A percentile compares a stretch with the other conserved stretches of the same genome.
These are phyloP conservation scores for Parathielavia hyrcaniae DNA, from an alignment of 495 filamentous ascomycete genomes.

Conservation along the genomic window DNA sequence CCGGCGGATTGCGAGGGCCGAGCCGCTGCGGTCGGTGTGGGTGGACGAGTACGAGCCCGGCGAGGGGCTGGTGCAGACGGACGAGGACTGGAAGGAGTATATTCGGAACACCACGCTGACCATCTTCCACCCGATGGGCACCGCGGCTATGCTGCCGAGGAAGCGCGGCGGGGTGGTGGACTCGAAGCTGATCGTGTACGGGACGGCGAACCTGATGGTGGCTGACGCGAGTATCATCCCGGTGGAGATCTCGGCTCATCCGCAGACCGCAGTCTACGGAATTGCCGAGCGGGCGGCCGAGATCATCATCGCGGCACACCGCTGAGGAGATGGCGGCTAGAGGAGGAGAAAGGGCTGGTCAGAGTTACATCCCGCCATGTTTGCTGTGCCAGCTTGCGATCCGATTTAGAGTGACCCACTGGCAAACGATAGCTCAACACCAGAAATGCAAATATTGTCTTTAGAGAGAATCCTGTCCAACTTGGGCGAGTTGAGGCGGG, in stretches of 20 bases:
- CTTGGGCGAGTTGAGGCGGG: too few relatives aligned
- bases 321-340: too few relatives aligned
- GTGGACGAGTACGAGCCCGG: slow-evolving; percentile 30
- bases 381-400: too few relatives aligned
- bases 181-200: slow-evolving; percentile 41
- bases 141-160: slow-evolving; percentile 45
- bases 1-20: slow-evolving; percentile 18
- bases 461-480: too few relatives aligned
- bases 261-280: slow-evolving; percentile 36
- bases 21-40: slow-evolving; percentile 23
- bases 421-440: too few relatives aligned
- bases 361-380: too few relatives aligned
- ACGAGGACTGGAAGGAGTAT: slow-evolving; percentile 25
- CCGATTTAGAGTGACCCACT: too few relatives aligned
- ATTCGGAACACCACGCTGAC: slow-evolving; percentile 16
- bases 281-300: slow-evolving; percentile 40
- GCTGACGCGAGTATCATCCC: slow-evolving; percentile 35
- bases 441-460: too few relatives aligned
- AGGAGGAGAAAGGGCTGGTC: too few relatives aligned
- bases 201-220: slow-evolving; percentile 31
- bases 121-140: slow-evolving; percentile 37
- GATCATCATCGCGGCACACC: slow-evolving; percentile 16
- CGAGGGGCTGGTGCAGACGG: slow-evolving; percentile 15
- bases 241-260: slow-evolving; percentile 28
- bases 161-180: slow-evolving; percentile 46